phyloP scores from a whole-genome alignment of 1,284 basidiomycete species.

The Athelia psychrophila region DNA sequence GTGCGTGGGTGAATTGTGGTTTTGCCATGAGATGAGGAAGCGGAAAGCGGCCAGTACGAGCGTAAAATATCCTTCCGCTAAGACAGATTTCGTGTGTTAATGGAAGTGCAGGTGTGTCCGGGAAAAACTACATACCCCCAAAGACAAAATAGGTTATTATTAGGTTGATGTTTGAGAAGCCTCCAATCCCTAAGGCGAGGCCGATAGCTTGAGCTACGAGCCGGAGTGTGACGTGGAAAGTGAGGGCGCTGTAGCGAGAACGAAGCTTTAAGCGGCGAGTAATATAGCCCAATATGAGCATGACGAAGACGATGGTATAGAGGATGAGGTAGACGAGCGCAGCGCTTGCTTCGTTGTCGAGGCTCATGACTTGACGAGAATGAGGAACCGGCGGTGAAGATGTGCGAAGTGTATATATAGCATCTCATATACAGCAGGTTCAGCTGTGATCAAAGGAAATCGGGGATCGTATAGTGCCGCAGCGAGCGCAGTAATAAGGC shows the following conservation, averaged over 20 bases:
- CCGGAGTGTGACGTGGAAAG: slow-evolving; percentile 28
- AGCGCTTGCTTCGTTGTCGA: slow-evolving; percentile 16
- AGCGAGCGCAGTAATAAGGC: too few species aligned
- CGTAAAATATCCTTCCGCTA: slow-evolving; percentile 29
- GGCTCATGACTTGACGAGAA: not conserved
- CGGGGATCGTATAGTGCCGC: too few species aligned
- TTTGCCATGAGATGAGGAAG: slow-evolving; percentile 33
- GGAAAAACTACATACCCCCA: not conserved
- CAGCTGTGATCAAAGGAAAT: too few species aligned
- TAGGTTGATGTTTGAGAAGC: slow-evolving; percentile 20
- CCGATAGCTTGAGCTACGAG: slow-evolving; percentile 30
- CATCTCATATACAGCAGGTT: too few species aligned
- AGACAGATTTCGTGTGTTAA: slow-evolving; percentile 1
- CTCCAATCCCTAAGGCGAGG: slow-evolving; percentile 27
- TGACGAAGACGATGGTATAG: slow-evolving; percentile 24
- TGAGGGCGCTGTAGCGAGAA: slow-evolving; percentile 26
- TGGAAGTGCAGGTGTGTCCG: not conserved
- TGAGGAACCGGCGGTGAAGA: too few species aligned
- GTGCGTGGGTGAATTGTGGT: slow-evolving; percentile 24
- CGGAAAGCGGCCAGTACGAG: slow-evolving; percentile 29
- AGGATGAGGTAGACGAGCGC: slow-evolving; percentile 26
- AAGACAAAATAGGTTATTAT: slow-evolving; percentile 29
- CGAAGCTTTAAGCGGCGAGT: slow-evolving; percentile 20
- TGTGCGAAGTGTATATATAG: too few species aligned
- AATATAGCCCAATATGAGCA: slow-evolving; percentile 22